These are phyloP conservation scores for Tylopilus orsonianus DNA, from an alignment of 1,284 basidiomycete species.

Conservation along the genomic window DNA sequence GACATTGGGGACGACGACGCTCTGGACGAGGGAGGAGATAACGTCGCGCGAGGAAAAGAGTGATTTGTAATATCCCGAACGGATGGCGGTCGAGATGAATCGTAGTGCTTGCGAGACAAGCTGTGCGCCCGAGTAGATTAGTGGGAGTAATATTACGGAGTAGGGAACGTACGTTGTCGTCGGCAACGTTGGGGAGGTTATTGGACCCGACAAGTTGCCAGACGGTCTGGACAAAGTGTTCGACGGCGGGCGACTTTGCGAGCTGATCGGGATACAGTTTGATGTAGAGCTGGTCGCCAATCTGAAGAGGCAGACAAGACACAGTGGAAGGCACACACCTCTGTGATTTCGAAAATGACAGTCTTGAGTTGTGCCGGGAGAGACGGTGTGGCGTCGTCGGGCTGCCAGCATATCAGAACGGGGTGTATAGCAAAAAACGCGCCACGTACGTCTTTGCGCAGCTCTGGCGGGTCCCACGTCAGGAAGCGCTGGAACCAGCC, in stretches of 20 bases:
- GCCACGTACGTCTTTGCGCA: constrained; percentile 68
- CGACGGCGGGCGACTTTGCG: constrained; percentile 65
- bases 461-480: constrained; percentile 71
- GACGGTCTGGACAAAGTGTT: constrained; percentile 85
- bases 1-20: constrained; percentile 94
- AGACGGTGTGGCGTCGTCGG: constrained; percentile 83
- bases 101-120: constrained; percentile 92
- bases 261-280: constrained; percentile 92
- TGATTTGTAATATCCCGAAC: constrained; percentile 74
- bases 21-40: constrained; percentile 81
- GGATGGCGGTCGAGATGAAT: constrained; percentile 92
- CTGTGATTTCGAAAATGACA: constrained; percentile 87
- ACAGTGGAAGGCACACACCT: constrained; percentile 41
- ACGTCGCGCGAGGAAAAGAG: constrained; percentile 76
- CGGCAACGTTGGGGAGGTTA: constrained; percentile 64
- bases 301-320: constrained; percentile 6
- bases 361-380: constrained; percentile 87
- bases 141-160: too few relatives aligned
- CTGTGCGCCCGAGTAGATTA: constrained; percentile 35
- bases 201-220: constrained; percentile 87
- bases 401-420: constrained; percentile 41
- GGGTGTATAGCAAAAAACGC: constrained; percentile 5
- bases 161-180: constrained; percentile 67
- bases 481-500: constrained; percentile 83
- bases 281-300: constrained; percentile 71